A percentile compares a stretch with the other conserved stretches of the same genome.
These are phyloP conservation scores for Lenzites betulinus DNA, from an alignment of 768 basidiomycete genomes.

Conservation along the genomic window DNA sequence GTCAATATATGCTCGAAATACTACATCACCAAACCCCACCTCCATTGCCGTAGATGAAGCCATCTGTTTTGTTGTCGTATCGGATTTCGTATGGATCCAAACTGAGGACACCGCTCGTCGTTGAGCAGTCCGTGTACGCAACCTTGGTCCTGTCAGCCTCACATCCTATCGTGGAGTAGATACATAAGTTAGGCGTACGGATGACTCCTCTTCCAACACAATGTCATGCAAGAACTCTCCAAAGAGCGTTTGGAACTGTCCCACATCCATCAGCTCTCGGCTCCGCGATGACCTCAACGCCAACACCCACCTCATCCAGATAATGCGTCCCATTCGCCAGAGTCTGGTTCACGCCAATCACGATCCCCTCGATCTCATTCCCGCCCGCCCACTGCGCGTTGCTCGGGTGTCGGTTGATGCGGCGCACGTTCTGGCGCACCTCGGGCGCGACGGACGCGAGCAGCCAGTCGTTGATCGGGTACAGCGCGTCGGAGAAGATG, in stretches of 20 bases:
- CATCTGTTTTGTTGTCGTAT: slow-evolving; percentile 50
- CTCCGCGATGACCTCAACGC: not conserved
- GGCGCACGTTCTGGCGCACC: slow-evolving; percentile 56
- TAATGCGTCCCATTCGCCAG: slow-evolving; percentile 48
- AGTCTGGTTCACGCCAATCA: slow-evolving; percentile 38
- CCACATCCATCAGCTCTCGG: not conserved
- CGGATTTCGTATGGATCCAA: slow-evolving; percentile 55
- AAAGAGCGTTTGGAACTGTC: slow-evolving; percentile 52
- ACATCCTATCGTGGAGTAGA: not conserved
- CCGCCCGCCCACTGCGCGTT: slow-evolving; percentile 62
- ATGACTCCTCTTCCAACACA: slow-evolving; percentile 50
- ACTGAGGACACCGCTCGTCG: slow-evolving; percentile 57
- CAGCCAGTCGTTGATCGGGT: slow-evolving; percentile 56
- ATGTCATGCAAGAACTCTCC: slow-evolving; percentile 53
- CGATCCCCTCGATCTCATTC: slow-evolving; percentile 62
- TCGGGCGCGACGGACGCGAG: slow-evolving; percentile 54
- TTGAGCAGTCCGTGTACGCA: slow-evolving; percentile 61
- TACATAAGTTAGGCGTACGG: slow-evolving; percentile 34
- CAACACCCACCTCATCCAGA: slow-evolving; percentile 47
- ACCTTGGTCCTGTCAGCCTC: slow-evolving; percentile 35
- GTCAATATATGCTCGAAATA: not conserved
- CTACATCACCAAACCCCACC: slow-evolving; percentile 33
- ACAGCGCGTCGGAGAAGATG: slow-evolving; percentile 58
- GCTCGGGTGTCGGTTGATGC: slow-evolving; percentile 58
- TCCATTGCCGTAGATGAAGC: slow-evolving; percentile 57